Conservation (phyloP, 2,329 filamentous ascomycete genomes). For the Triangularia setosa region DNA sequence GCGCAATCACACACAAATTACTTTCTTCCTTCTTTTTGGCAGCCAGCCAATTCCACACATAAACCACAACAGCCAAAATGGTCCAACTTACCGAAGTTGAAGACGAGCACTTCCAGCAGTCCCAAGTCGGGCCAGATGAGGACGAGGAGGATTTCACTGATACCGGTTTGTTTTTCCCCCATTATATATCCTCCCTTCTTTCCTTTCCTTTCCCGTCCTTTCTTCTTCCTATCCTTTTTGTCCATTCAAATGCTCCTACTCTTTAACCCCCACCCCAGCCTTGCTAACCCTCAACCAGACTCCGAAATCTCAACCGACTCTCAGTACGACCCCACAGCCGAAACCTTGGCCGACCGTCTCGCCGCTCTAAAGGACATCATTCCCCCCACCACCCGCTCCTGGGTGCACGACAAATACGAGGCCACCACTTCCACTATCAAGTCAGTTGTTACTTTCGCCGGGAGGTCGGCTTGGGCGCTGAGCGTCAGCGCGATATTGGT, state of each 20-base stretch:
- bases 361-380: conserved; percentile 72
- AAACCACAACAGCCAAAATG: conserved; percentile 55
- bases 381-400: conserved; percentile 66
- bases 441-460: conserved; percentile 64
- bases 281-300: conserved; percentile 46
- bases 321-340: conserved; percentile 58
- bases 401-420: conserved; percentile 58
- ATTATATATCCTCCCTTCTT: too few species aligned
- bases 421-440: conserved; percentile 55
- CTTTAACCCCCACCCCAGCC: neutral
- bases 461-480: conserved; percentile 86
- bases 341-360: conserved; percentile 64
- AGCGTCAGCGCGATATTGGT: conserved; percentile 85
- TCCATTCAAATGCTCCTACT: neutral
- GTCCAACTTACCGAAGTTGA: conserved; percentile 96
- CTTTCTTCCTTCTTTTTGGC: neutral
- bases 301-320: conserved; percentile 82
- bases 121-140: conserved; percentile 66
- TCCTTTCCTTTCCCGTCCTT: neutral
- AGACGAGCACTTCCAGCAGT: conserved; percentile 85
- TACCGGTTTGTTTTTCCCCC: conserved; percentile 61
- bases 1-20: neutral
- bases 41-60: neutral
- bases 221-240: neutral
- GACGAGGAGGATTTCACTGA: conserved; percentile 93